Evolutionary conservation across 106 monocot species (phyloP).

Genomic region (Dioscorea dumetorum): DNA sequence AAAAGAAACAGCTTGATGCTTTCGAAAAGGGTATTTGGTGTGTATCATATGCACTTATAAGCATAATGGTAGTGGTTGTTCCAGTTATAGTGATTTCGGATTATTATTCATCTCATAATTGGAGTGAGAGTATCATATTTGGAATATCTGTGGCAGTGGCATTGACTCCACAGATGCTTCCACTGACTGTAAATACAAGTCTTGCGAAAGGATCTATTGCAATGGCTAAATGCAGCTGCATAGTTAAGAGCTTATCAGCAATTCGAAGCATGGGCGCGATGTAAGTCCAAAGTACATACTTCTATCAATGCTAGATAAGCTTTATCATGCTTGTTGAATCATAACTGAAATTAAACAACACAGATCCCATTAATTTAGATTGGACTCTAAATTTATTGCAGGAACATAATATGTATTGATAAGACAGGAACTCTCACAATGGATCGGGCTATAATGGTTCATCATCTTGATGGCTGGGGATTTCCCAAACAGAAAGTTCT

Average conservation of each 20-base stretch:
- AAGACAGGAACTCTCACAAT: constrained; percentile 46
- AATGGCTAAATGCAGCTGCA: constrained; percentile 38
- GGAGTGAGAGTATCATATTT: constrained; percentile 31
- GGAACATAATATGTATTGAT: constrained; percentile 45
- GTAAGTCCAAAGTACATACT: constrained; percentile 18
- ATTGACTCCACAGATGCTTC: constrained; percentile 47
- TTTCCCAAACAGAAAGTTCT: constrained; percentile 21
- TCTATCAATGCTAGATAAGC: too few relatives aligned
- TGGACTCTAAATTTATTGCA: constrained; percentile 1
- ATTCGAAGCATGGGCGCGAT: constrained; percentile 46
- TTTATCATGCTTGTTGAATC: too few relatives aligned
- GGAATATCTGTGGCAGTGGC: constrained; percentile 38
- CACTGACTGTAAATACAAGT: constrained; percentile 39
- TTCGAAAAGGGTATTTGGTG: constrained; percentile 30
- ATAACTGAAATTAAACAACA: too few relatives aligned
- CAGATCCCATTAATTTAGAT: too few relatives aligned
- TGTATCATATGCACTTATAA: constrained; percentile 31
- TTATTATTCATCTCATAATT: constrained; percentile 23
- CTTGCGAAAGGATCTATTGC: constrained; percentile 46
- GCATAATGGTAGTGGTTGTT: constrained; percentile 22
- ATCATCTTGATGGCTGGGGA: constrained; percentile 36
- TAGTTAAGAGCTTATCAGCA: constrained; percentile 33
- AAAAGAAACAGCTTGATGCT: constrained; percentile 17
- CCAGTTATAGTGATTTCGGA: constrained; percentile 17
- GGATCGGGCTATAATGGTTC: constrained; percentile 24